Conservation (phyloP, 176 grass and related monocot genomes). For the Aegilops longissima region DNA sequence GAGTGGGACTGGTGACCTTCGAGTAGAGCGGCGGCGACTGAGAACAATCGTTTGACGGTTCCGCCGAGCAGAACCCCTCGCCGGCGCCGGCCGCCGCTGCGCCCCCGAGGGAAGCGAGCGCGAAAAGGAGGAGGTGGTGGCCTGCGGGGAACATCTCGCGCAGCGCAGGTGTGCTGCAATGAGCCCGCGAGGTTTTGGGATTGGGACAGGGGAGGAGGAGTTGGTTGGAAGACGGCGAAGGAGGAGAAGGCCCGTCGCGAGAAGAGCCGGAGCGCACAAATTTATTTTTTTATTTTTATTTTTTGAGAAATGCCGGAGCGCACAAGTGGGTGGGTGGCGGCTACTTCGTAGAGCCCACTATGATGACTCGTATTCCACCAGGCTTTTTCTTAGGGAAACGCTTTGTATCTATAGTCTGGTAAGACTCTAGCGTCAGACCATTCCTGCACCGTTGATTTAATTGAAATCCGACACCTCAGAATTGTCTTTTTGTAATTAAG, state of each 20-base stretch:
- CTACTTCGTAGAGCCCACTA: not conserved
- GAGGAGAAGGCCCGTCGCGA: not conserved
- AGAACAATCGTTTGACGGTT: conserved; percentile 36
- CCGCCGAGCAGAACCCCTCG: conserved; percentile 59
- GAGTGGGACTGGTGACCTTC: conserved; percentile 85
- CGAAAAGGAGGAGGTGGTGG: conserved; percentile 12
- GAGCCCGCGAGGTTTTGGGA: not conserved
- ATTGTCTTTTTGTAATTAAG: too few species aligned
- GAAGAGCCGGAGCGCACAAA: not conserved
- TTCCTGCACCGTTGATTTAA: too few species aligned
- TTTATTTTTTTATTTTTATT: too few species aligned
- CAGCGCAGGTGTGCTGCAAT: not conserved
- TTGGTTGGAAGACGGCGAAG: not conserved
- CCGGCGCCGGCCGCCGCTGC: conserved; percentile 1
- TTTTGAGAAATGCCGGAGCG: not conserved
- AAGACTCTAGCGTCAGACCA: too few species aligned
- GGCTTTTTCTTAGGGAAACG: too few species aligned
- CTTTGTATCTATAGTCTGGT: too few species aligned
- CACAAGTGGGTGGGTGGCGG: conserved; percentile 6
- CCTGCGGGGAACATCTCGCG: conserved; percentile 24
- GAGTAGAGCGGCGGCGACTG: conserved; percentile 52
- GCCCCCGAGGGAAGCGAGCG: conserved; percentile 1
- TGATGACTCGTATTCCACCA: not conserved
- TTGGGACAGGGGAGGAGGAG: not conserved
- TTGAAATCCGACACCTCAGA: too few species aligned